phyloP scores from a whole-genome alignment of 371 early-diverging fungal genomes.

The Nosema granulosis region DNA sequence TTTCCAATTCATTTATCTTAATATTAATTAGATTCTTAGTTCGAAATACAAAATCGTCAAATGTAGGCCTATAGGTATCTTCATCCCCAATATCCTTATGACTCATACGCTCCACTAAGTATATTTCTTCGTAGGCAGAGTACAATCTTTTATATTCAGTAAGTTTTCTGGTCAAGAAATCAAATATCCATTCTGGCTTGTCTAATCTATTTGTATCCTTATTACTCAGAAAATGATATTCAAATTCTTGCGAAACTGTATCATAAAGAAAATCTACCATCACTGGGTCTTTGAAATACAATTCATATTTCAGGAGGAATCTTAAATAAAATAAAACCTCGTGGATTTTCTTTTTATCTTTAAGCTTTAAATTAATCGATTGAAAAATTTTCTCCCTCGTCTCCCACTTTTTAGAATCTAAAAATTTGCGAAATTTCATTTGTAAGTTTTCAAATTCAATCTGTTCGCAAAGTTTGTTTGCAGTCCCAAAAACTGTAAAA shows the following conservation, averaged over 20 bases:
- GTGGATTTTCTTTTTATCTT: conserved; percentile 40
- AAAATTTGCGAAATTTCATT: conserved; percentile 22
- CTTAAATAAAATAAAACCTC: conserved; percentile 55
- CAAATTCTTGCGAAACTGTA: conserved; percentile 44
- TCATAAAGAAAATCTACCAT: conserved; percentile 43
- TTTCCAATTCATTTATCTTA: conserved; percentile 58
- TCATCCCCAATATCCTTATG: not conserved
- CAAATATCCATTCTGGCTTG: conserved; percentile 66
- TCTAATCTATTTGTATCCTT: conserved; percentile 67
- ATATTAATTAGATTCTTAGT: conserved; percentile 41
- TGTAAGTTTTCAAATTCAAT: conserved; percentile 53
- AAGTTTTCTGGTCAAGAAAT: conserved; percentile 55
- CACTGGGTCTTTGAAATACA: conserved; percentile 39
- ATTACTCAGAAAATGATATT: conserved; percentile 65
- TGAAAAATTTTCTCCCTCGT: conserved; percentile 39
- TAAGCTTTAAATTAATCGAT: no score
- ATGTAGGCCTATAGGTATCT: conserved; percentile 5
- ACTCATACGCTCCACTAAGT: not conserved
- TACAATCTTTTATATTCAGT: conserved; percentile 38
- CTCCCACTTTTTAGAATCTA: conserved; percentile 36
- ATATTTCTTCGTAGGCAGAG: conserved; percentile 32
- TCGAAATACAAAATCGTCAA: no score
- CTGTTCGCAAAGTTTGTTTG: conserved; percentile 3
- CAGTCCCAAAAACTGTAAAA: no score
- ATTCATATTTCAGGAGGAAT: conserved; percentile 48